A percentile compares a stretch with the other conserved stretches of the same genome.
phyloP scores from a whole-genome alignment of 2,329 filamentous ascomycete genomes.

The Pseudogymnoascus destructans region DNA sequence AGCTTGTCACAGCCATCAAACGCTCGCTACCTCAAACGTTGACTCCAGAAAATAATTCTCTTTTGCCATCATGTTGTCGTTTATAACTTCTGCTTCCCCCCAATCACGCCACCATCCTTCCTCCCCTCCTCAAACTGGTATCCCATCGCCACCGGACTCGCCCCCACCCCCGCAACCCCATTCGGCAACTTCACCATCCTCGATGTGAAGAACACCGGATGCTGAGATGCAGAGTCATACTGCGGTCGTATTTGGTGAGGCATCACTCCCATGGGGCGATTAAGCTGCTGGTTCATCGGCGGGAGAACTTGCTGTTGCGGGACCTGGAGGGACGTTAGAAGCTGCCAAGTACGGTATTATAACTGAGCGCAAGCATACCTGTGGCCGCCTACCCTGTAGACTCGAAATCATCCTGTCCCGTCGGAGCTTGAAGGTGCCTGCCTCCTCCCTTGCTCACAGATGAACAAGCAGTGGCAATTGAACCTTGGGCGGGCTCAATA shows the following conservation, averaged over 20 bases:
- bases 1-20: neutral
- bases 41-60: neutral
- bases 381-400: neutral
- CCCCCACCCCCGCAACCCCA: neutral
- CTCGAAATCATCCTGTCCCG: neutral
- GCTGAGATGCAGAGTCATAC: neutral
- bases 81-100: neutral
- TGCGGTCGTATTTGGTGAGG: conserved; percentile 1
- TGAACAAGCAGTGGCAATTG: neutral
- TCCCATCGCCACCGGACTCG: neutral
- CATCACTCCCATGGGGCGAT: neutral
- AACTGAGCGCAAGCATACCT: neutral
- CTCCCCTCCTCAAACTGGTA: conserved; percentile 4
- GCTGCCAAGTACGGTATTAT: neutral
- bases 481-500: neutral
- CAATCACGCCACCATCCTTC: neutral
- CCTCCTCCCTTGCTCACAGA: neutral
- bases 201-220: neutral
- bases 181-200: conserved; percentile 1
- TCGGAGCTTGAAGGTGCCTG: neutral
- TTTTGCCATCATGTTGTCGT: neutral
- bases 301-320: neutral
- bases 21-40: neutral
- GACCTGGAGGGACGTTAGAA: neutral
- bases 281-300: neutral